Base-by-base conservation (phyloP, 805 yeast genomes). In the Ogataea philodendri region DNA sequence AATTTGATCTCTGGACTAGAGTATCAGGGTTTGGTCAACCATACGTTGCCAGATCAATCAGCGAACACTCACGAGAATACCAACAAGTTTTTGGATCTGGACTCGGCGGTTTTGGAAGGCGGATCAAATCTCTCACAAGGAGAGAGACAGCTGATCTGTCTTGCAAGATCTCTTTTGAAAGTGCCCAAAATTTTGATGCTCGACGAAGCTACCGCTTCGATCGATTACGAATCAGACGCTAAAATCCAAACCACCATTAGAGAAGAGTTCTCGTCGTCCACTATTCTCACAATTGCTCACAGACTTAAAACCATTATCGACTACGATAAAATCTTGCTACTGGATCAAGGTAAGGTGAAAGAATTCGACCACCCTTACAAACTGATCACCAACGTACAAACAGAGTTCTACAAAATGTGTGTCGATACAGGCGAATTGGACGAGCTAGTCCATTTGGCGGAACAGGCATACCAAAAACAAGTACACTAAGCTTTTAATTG, bases 401-500 rank as follows among this genome's bases (percentile, higher is more conserved):
- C 78, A 1, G 66, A 72, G 44, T 76, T 76, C 62, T 63, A 69
- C 57, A 68, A 76, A 37, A 74, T 76, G 81, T 76, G 81, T 58
- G 70, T 66, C 46, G 85, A 86, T 59, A 83, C 94, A 54, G 98
- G 98, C 29, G 97, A 90, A 60, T 66, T 90, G 41, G 96, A 87
- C 32, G 70, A 78, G 3, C 72, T 90, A 52, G 67, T 76, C 15
- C 76, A 73, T 48, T 57, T 84, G 42, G 93, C 97, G 3, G 80
- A 79, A 54, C 81, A 74, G 45, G 74, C 87, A 2, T 78, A 60
- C 22, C 39, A 41, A 19, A 45, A 41, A 20, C 33, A 30, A 28
- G 17, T 11, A 5, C 14, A 10, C 19, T 7, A 16, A n/a, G n/a
- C n/a, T n/a, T n/a, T n/a, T n/a, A n/a, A n/a, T n/a, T n/a, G n/a